Evolutionary conservation across 2,329 filamentous ascomycete genomes (phyloP), one percentile per base, ranked within the genome.

Genomic region (Talaromyces sp.): DNA sequence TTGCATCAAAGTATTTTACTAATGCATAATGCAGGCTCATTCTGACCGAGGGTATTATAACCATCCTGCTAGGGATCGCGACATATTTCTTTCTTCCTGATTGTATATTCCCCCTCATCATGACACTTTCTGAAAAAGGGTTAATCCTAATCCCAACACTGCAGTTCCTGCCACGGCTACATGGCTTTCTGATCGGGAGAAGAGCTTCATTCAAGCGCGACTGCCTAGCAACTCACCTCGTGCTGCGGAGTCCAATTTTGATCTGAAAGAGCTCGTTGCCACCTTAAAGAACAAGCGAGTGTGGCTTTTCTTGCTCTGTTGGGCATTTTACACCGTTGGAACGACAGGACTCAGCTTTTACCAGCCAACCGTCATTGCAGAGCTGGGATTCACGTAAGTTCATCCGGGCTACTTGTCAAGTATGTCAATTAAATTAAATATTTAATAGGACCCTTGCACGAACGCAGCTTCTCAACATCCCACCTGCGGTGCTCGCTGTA

Each of bases 301-400:
- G 0, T 83, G 80, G 79, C 73, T 82, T 1, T 83, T 83, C 61
- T 80, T 77, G 1, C 60, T 78, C 0, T 79, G 80, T 33, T 83
- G 81, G 80, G 81, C 80, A 0, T 73, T 78, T 25, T 82, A 80
- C 60, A 83, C 80, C 0, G 78, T 82, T 4, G 81, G 80, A 2
- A 82, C 79, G 8, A 76, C 73, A 10, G 81, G 80, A 9, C 74
- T 82, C 1, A 73, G 73, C 17, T 82, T 82, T 67, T 80, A 79
- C 65, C 78, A 79, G 63, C 74, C 75, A 0, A 81, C 77, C 1
- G 74, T 79, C n/a, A 80, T 80, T 52, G 73, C 78, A 35, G 73
- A 79, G 59, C 71, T 78, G 0, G 76, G 80, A 0, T 81, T 75
- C 41, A 81, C 81, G 78, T 80, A 67, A 69, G 75, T 62, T 10